Percentiles rank a stretch among this genome's conserved stretches.
Evolutionary conservation across 805 yeast species (phyloP).

Genomic region (Millerozyma acaciae): DNA sequence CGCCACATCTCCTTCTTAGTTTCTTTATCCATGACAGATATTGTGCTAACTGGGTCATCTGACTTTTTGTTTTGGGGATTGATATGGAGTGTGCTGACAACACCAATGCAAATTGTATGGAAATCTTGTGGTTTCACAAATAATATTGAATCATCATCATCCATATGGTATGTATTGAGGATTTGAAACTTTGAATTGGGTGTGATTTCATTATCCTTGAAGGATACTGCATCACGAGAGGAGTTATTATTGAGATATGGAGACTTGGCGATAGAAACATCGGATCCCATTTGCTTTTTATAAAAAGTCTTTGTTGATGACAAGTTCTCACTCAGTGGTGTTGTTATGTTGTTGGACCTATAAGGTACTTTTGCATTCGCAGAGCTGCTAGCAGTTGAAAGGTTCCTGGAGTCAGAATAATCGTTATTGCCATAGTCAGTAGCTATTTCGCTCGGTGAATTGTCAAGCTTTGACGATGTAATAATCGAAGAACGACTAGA

Average conservation of each 20-base stretch:
- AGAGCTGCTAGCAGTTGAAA: no score
- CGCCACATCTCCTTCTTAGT: slow-evolving; percentile 69
- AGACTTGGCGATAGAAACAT: slow-evolving; percentile 9
- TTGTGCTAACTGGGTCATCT: slow-evolving; percentile 58
- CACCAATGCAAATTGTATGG: slow-evolving; percentile 44
- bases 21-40: slow-evolving; percentile 61
- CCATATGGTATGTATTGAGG: no score
- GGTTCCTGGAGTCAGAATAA: not conserved
- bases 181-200: slow-evolving; percentile 1
- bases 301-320: no score
- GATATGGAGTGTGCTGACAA: slow-evolving; percentile 44
- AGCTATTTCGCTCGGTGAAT: not conserved
- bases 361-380: no score
- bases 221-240: slow-evolving; percentile 9
- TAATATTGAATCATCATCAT: slow-evolving; percentile 42
- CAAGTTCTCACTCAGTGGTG: no score
- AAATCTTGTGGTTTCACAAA: slow-evolving; percentile 60
- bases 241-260: slow-evolving; percentile 8
- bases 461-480: not conserved
- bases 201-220: not conserved
- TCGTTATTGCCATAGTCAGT: slow-evolving; percentile 1
- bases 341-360: no score
- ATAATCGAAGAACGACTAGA: slow-evolving; percentile 1
- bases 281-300: slow-evolving; percentile 2
- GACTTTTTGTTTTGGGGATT: slow-evolving; percentile 26